These are phyloP conservation scores for Phytomonas sp. DNA, from an alignment of 208 protist species.

Conservation along the genomic window DNA sequence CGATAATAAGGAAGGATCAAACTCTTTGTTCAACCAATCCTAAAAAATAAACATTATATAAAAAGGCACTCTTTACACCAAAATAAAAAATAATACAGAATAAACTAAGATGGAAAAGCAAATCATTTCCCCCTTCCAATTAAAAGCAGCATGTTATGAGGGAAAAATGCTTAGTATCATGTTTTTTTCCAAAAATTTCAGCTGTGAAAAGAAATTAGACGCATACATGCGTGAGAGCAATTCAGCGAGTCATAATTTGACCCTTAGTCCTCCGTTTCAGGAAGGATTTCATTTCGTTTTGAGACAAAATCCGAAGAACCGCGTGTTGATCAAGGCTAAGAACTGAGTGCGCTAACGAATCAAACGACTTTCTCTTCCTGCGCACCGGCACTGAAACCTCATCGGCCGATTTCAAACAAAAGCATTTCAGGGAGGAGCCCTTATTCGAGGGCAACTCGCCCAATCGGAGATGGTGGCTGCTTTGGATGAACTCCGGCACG, in stretches of 20 bases:
- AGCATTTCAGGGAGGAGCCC: conserved; percentile 53
- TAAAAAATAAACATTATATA: background rate
- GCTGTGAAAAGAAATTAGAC: background rate
- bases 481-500: conserved; percentile 69
- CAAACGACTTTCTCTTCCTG: background rate
- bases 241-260: background rate
- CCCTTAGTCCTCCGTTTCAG: background rate
- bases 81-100: background rate
- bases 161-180: background rate
- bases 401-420: conserved; percentile 45
- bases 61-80: background rate
- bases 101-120: background rate
- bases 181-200: background rate
- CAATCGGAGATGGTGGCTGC: conserved; percentile 24
- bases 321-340: background rate
- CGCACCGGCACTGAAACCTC: background rate
- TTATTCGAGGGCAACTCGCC: conserved; percentile 56
- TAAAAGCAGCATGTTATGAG: background rate
- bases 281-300: background rate
- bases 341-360: background rate
- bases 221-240: background rate
- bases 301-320: background rate
- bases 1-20: conserved; percentile 1
- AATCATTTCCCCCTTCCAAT: background rate
- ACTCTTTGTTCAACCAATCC: background rate